Evolutionary conservation across 441 rosid genomes (phyloP), one percentile per base, ranked within the genome.

Genomic region (Eruca vesicaria): DNA sequence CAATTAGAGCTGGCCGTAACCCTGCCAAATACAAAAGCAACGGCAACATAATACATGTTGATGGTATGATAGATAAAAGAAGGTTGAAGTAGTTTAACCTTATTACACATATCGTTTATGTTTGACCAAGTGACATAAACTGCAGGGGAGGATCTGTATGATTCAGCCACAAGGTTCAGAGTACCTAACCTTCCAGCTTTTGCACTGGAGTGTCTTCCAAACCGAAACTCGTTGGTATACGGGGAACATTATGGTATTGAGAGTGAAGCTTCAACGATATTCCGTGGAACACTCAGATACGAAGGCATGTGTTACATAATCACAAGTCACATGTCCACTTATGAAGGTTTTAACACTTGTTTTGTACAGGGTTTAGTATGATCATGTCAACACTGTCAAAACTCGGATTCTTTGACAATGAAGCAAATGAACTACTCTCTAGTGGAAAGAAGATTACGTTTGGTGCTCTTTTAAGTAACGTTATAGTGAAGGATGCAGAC

Each of bases 281-380:
- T 92, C 50, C 99, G 99, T 31, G 98, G 93, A 80, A 95, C 98
- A 4, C 92, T 95, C 56, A 94, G 98, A 78, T 95, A 95, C 62
- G 96, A 95, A 95, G 98, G 98, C 74, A 63, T 62, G 57, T 45
- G 20, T 20, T 31, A 9, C 33, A 26, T 33, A 41, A 41, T 10
- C 71, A 56, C 26, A 12, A 41, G 32, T 53, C 61, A 55, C 4
- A 28, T 5, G 48, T 43, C 45, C 6, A n/a, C n/a, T n/a, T n/a
- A n/a, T 15, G 14, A 70, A 29, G 69, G 15, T 31, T 43, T 0
- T 60, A 66, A 67, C 69, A 31, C 45, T 71, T 69, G 41, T 63
- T 16, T 23, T 73, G 35, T 78, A 65, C 75, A 91, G 96, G 99
- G 32, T 95, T 91, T 78, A 75, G 99, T 21, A 79, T 85, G 80